Base-by-base conservation (phyloP, 768 basidiomycete species). In the Tricholoma furcatifolium region DNA sequence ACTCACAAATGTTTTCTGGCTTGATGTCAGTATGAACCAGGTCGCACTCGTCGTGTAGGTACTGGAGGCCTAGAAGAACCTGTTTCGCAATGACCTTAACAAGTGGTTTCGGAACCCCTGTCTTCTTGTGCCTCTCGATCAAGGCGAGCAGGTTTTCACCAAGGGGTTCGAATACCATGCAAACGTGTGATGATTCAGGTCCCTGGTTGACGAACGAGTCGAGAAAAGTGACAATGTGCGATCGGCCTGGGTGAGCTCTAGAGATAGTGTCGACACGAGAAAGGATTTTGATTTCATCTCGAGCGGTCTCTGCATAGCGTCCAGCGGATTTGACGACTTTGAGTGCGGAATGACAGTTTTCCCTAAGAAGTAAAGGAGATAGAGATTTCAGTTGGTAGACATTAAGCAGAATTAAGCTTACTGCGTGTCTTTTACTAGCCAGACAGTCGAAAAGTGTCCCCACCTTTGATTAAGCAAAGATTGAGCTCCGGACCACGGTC, bases 361-460 rank as follows among this genome's bases (percentile, higher is more conserved):
- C 75, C 6, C 93, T 95, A 34, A 58, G 56, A 54, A 66, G 51
- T 57, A 62, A 24, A 41, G 35, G 14, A 14, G 46, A 15, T 43
- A 47, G 53, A 27, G 41, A 39, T 36, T 47, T 61, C 4, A 27
- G 27, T 7, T 27, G 7, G 27, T 27, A 27, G 27, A 27, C 27
- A 4, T 4, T 27, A 27, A 27, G 7, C 7, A 7, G 27, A 27
- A 27, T 4, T 3, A 27, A 7, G 7, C 89, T 65, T 60, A 92
- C 90, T 82, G 71, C 23, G 74, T 70, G 66, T 93, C 91, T 64
- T 86, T 85, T 17, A 90, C 88, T 31, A 93, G 85, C 93, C 93
- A 94, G 21, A 94, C 93, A 14, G 93, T 95, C 2, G 91, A 93
- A 67, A 96, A 96, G 72, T 95, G 93, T 35, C 93, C 93, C 93